Conservation (phyloP, 305 asterid genomes). For the Ajuga reptans region DNA sequence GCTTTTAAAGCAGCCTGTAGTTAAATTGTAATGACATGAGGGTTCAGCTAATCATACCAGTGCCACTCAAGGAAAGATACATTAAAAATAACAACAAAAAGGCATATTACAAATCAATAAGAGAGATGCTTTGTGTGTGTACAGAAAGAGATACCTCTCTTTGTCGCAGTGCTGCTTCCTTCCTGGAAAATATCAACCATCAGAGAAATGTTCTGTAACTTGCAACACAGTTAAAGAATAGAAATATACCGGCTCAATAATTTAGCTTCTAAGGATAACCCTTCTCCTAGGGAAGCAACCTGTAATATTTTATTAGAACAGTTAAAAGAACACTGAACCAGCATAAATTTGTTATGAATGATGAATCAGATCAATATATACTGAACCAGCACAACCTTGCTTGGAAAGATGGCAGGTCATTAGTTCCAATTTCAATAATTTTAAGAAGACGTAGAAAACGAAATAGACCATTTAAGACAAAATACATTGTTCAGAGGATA, state of each 20-base stretch:
- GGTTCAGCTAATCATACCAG: background rate
- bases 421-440: background rate
- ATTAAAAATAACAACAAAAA: background rate
- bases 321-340: constrained; percentile 2
- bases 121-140: background rate
- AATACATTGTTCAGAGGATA: background rate
- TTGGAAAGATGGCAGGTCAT: constrained; percentile 15
- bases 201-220: constrained; percentile 27
- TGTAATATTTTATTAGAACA: constrained; percentile 25
- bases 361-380: background rate
- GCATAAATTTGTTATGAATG: background rate
- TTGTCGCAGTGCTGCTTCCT: constrained; percentile 94
- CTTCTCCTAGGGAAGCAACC: constrained; percentile 98
- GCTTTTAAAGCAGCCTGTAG: constrained; percentile 89
- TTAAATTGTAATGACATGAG: constrained; percentile 4
- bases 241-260: constrained; percentile 62
- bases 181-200: constrained; percentile 57
- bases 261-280: constrained; percentile 95
- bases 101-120: background rate
- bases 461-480: constrained; percentile 6
- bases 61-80: background rate
- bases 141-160: constrained; percentile 59
- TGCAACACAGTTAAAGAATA: constrained; percentile 17
- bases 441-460: background rate
- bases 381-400: constrained; percentile 11